A percentile compares a stretch with the other conserved stretches of the same genome.
Conservation (phyloP, 108 stramenopile genomes). For the Epithemia pelagica region DNA sequence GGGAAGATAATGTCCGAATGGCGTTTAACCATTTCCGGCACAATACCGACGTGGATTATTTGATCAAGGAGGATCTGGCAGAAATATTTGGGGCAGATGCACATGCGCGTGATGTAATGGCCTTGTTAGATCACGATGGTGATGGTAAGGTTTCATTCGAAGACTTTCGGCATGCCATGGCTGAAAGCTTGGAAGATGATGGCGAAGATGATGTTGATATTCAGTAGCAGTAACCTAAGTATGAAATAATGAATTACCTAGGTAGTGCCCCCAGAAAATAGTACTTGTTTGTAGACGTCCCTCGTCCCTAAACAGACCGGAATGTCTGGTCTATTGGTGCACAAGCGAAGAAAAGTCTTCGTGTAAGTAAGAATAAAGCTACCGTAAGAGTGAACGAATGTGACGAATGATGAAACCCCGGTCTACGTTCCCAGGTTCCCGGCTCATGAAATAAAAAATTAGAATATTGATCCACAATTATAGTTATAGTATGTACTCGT, state of each 20-base stretch:
- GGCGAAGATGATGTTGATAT: slow-evolving; percentile 2
- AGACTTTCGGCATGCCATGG: slow-evolving; percentile 51
- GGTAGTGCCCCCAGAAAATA: too few species aligned
- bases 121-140: slow-evolving; percentile 60
- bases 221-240: background rate
- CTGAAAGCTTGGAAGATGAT: slow-evolving; percentile 21
- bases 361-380: too few species aligned
- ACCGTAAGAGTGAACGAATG: too few species aligned
- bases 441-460: too few species aligned
- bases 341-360: too few species aligned
- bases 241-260: background rate
- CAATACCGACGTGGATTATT: slow-evolving; percentile 40
- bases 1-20: slow-evolving; percentile 76
- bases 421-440: too few species aligned
- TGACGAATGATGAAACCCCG: too few species aligned
- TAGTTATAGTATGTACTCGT: background rate
- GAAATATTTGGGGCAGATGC: slow-evolving; percentile 70
- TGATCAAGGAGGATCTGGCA: slow-evolving; percentile 72
- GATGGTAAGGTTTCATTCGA: slow-evolving; percentile 85
- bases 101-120: slow-evolving; percentile 80
- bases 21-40: slow-evolving; percentile 83
- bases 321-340: too few species aligned
- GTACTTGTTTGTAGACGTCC: too few species aligned
- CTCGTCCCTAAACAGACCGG: too few species aligned
- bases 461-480: background rate